phyloP scores from a whole-genome alignment of 2,329 filamentous ascomycete genomes.

The Trichoderma guizhouense region DNA sequence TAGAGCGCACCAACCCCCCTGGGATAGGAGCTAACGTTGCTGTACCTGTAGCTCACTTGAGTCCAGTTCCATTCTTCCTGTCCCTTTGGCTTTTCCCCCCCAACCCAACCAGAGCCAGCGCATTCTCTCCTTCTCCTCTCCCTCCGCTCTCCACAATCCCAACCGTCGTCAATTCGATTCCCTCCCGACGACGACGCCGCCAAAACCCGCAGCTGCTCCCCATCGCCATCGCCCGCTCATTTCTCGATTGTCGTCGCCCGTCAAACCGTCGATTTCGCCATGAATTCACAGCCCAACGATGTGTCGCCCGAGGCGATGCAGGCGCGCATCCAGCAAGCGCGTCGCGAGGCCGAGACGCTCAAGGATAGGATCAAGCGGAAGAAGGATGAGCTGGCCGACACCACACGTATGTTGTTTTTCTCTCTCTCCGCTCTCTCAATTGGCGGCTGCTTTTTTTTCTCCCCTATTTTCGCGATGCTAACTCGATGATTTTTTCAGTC shows the following conservation, averaged over 20 bases:
- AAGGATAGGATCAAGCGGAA: constrained; percentile 99
- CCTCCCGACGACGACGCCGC: constrained; percentile 26
- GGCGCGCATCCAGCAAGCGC: constrained; percentile 85
- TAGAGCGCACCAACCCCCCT: constrained; percentile 24
- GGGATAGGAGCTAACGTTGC: constrained; percentile 13
- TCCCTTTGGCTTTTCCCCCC: not conserved
- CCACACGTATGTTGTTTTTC: constrained; percentile 70
- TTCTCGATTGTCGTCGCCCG: constrained; percentile 18
- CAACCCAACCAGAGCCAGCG: constrained; percentile 17
- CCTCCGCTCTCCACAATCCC: constrained; percentile 35
- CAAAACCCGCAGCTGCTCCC: constrained; percentile 13
- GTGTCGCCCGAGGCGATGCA: constrained; percentile 79
- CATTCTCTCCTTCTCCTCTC: constrained; percentile 25
- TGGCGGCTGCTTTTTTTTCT: not conserved
- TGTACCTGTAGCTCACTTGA: constrained; percentile 28
- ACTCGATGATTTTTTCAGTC: constrained; percentile 54
- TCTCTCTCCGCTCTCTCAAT: not conserved
- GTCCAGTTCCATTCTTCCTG: not conserved
- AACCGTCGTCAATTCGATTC: constrained; percentile 26
- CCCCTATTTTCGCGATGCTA: constrained; percentile 23
- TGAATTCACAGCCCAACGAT: constrained; percentile 59
- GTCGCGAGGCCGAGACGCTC: constrained; percentile 94
- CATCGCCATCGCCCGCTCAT: constrained; percentile 12
- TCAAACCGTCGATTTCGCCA: constrained; percentile 34
- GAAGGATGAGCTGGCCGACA: constrained; percentile 99